A percentile compares a stretch with the other conserved stretches of the same genome.
Evolutionary conservation across 1,284 basidiomycete species (phyloP).

Genomic region (Ustilago shanxiensis): DNA sequence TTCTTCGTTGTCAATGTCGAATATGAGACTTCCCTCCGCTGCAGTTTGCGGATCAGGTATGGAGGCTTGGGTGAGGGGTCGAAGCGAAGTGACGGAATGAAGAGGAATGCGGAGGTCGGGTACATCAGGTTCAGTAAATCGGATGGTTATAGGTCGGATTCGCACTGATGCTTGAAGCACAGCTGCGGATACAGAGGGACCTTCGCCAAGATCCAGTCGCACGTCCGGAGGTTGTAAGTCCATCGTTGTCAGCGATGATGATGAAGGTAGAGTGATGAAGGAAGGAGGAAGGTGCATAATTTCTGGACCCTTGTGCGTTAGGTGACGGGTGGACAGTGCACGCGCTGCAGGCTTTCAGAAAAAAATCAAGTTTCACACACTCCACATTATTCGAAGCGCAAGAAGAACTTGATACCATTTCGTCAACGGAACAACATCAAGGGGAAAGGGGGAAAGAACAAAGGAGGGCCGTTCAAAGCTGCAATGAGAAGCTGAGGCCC

Average conservation of each 20-base stretch:
- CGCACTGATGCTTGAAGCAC: slow-evolving; percentile 14
- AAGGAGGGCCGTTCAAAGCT: background rate
- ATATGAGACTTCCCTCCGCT: slow-evolving; percentile 4
- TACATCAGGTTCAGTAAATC: slow-evolving; percentile 49
- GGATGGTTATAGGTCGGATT: slow-evolving; percentile 36
- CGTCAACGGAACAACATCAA: background rate
- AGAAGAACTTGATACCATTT: background rate
- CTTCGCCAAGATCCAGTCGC: slow-evolving; percentile 12
- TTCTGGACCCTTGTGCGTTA: slow-evolving; percentile 8
- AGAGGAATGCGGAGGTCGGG: slow-evolving; percentile 24
- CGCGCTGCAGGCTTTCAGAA: background rate
- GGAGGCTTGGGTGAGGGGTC: background rate
- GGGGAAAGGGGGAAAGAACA: background rate
- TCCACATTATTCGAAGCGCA: slow-evolving; percentile 1
- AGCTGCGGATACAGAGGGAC: slow-evolving; percentile 2
- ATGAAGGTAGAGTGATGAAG: background rate
- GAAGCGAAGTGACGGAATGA: slow-evolving; percentile 20
- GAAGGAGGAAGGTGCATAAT: slow-evolving; percentile 5
- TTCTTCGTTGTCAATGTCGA: slow-evolving; percentile 26
- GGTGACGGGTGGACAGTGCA: slow-evolving; percentile 8
- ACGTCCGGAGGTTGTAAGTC: background rate
- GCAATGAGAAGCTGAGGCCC: background rate
- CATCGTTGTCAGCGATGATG: background rate
- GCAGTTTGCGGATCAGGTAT: background rate
- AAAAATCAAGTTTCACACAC: background rate